phyloP scores from a whole-genome alignment of 2,329 filamentous ascomycete genomes.

The Sclerotinia subarctica region DNA sequence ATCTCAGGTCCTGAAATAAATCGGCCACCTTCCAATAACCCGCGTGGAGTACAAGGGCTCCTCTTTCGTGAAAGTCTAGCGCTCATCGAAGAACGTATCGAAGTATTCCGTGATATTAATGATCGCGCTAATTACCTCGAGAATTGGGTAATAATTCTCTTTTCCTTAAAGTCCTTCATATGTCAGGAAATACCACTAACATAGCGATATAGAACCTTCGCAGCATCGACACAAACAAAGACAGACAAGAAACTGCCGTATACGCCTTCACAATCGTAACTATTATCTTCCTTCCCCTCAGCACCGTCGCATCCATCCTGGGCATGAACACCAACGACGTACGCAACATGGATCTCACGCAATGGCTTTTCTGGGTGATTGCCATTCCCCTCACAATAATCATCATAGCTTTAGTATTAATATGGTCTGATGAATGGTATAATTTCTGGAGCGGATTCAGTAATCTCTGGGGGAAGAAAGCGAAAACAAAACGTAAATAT shows the following conservation, averaged over 20 bases:
- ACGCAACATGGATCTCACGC: conserved; percentile 34
- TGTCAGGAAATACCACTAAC: neutral
- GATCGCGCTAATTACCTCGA: conserved; percentile 26
- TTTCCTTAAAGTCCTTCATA: neutral
- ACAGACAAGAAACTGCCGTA: conserved; percentile 36
- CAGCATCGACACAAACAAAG: conserved; percentile 34
- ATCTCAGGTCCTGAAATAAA: neutral
- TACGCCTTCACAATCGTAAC: conserved; percentile 39
- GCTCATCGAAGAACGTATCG: conserved; percentile 26
- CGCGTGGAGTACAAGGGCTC: conserved; percentile 26
- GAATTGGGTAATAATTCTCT: conserved; percentile 22
- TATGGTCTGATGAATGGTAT: conserved; percentile 28
- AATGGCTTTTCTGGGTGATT: conserved; percentile 39
- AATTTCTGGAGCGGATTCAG: neutral
- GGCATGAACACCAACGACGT: conserved; percentile 39
- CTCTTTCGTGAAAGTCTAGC: conserved; percentile 26
- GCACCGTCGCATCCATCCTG: conserved; percentile 36
- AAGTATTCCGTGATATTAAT: conserved; percentile 27
- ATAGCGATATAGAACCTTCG: conserved; percentile 25
- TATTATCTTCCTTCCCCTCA: conserved; percentile 39
- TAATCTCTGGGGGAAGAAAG: neutral
- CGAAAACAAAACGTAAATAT: neutral
- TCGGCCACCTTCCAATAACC: conserved; percentile 6
- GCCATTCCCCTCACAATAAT: conserved; percentile 36
- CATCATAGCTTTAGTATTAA: conserved; percentile 29